Base-by-base conservation (phyloP, 768 basidiomycete genomes). In the Rhodotorula graminis region DNA sequence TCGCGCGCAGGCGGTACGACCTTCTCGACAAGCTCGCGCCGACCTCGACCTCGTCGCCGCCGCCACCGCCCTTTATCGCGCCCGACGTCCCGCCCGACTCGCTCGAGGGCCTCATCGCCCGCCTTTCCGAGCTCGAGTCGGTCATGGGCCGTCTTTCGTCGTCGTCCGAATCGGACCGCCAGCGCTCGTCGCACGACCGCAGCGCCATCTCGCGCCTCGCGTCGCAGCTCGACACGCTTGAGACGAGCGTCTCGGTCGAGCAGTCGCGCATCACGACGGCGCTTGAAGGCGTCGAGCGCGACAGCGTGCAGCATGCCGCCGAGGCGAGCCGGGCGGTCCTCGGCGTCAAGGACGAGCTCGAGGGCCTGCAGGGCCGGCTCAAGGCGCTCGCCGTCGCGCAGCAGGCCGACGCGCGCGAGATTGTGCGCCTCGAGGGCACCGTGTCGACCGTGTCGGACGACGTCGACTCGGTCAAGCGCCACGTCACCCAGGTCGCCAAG, bases 301-400 rank as follows among this genome's bases (percentile, higher is more conserved):
- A n/a, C 3, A 11, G 19, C 42, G 63, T 25, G 44, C 61, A 47
- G 58, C 63, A 42, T 12, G 62, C 56, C 25, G 40, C 40, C 44
- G 44, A 62, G 49, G 31, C 42, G 27, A 42, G 49, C 27, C 65
- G 57, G 46, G 58, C 69, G 29, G 42, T 65, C 33, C 33, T 52
- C 27, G 14, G 23, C 53, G 69, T 68, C 47, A 61, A 63, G 61
- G 52, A 31, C 18, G 67, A 75, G 2, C 49, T 75, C 64, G 77
- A 73, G 2, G 66, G 78, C n/a, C 77, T 82, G 69, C 79, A 79
- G 40, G 78, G 80, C 61, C 77, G 82, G 12, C 71, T 81, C 27
- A 64, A 73, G 15, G 15, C 60, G 42, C 49, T 71, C 19, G 52
- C 55, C n/a, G n/a, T 57, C 7, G 61, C 49, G 18, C 70, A 57